Conservation (phyloP, 176 grass and related monocot genomes). For the Zoysia japonica region DNA sequence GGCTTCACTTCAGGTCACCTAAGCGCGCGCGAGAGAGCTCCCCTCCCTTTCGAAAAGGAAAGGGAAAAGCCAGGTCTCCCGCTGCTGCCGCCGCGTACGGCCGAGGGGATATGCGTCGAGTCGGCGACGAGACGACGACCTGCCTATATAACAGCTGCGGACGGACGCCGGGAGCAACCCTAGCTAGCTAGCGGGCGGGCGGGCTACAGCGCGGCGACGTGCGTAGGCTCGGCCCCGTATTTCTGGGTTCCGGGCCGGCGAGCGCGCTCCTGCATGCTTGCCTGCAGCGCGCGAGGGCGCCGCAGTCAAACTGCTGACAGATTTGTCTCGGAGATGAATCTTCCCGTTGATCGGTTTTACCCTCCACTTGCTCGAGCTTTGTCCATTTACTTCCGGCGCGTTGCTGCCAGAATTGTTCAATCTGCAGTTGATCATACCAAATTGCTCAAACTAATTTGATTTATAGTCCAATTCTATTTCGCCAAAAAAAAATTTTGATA, state of each 20-base stretch:
- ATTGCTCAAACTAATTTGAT: too few relatives aligned
- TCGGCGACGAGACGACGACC: constrained; percentile 9
- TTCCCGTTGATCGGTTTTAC: too few relatives aligned
- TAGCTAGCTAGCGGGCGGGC: neutral
- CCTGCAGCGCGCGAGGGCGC: too few relatives aligned
- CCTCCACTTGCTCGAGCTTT: too few relatives aligned
- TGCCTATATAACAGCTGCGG: constrained; percentile 47
- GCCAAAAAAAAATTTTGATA: too few relatives aligned
- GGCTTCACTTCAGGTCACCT: neutral
- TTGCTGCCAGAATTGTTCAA: too few relatives aligned
- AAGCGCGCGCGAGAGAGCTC: neutral
- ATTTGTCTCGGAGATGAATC: too few relatives aligned
- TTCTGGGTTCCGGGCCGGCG: neutral
- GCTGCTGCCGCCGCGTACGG: constrained; percentile 21
- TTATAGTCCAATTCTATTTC: too few relatives aligned
- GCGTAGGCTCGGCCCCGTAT: constrained; percentile 43
- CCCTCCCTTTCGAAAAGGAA: neutral
- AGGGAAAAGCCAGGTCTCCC: constrained; percentile 44
- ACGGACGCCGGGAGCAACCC: neutral
- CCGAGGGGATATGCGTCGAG: neutral
- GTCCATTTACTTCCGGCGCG: too few relatives aligned
- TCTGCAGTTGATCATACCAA: too few relatives aligned
- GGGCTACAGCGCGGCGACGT: constrained; percentile 41
- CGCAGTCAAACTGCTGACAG: too few relatives aligned
- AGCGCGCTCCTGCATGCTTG: too few relatives aligned